Evolutionary conservation across 495 filamentous ascomycete genomes (phyloP).

Genomic region (Xylaria bambusicola): DNA sequence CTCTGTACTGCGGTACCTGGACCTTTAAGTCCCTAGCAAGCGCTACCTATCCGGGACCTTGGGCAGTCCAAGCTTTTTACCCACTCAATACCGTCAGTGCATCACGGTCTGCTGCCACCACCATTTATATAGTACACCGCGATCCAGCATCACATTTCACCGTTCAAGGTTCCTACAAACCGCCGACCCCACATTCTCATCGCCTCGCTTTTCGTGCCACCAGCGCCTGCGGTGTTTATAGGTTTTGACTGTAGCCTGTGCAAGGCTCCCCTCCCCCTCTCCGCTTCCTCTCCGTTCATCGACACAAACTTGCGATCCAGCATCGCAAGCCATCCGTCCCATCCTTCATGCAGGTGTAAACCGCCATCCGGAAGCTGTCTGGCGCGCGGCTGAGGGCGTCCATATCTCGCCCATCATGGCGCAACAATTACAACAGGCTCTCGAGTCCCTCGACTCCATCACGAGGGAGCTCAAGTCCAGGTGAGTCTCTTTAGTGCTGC

Average conservation of each 20-base stretch:
- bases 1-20: too few relatives aligned
- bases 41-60: too few relatives aligned
- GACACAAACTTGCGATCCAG: conserved; percentile 21
- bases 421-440: conserved; percentile 38
- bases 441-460: conserved; percentile 36
- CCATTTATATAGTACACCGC: too few relatives aligned
- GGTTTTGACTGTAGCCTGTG: background rate
- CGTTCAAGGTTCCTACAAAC: too few relatives aligned
- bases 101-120: too few relatives aligned
- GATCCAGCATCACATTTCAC: too few relatives aligned
- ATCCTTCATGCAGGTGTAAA: conserved; percentile 27
- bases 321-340: conserved; percentile 20
- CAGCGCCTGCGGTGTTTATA: too few relatives aligned
- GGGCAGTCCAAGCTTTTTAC: too few relatives aligned
- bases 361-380: conserved; percentile 29
- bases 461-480: conserved; percentile 38
- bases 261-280: background rate
- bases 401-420: conserved; percentile 24
- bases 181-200: too few relatives aligned
- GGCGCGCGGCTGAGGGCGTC: conserved; percentile 25
- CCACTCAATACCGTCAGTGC: too few relatives aligned
- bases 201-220: too few relatives aligned
- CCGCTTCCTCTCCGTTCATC: background rate
- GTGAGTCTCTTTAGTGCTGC: conserved; percentile 18
- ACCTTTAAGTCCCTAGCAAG: too few relatives aligned